Base-by-base conservation (phyloP, 1,139 yeast species). In the Meyerozyma smithsonii region DNA sequence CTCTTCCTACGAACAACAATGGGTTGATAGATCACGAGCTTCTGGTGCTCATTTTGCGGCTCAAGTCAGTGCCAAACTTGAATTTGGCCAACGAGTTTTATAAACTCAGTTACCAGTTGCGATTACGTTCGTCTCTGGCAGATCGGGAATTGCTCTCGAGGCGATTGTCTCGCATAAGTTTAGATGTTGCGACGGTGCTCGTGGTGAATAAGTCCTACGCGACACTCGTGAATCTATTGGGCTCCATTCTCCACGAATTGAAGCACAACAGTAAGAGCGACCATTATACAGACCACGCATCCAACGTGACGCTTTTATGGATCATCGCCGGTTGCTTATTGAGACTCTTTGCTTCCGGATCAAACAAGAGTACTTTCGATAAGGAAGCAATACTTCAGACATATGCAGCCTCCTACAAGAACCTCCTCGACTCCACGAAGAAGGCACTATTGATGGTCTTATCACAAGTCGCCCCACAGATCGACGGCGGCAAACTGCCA, bases 11-110 rank as follows among this genome's bases (percentile, higher is more conserved):
- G 39, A 64, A 65, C 42, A 55, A 59, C 37, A 56, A 59, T 8
- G 49, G 55, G 25, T 36, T 51, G 15, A 54, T 67, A 18, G 51
- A 51, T 6, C 48, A 56, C 41, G 51, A 49, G 41, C 47, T 62
- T 19, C 46, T 65, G 24, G 44, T 65, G n/a, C 48, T 67, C 14
- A 43, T 70, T 17, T 51, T 69, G 16, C 49, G 72, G 32, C 54
- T 70, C 41, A 68, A 68, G 45, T 61, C 69, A n/a, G 49, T 58
- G 3, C 72, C 74, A 11, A 66, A 60, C 42, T 38, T 66, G 49
- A 54, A 54, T 28, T 47, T 68, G 21, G 59, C 67, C 28, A 67
- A 67, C 41, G 76, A 70, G 42, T 47, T 67, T 35, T 69, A 68
- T 51, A 68, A 69, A 46, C 51, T 69, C 21, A 60, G 64, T 32